Percentiles rank a stretch among this genome's conserved stretches.
These are phyloP conservation scores for Apophysomyces variabilis DNA, from an alignment of 371 early-diverging fungal species.

Conservation along the genomic window DNA sequence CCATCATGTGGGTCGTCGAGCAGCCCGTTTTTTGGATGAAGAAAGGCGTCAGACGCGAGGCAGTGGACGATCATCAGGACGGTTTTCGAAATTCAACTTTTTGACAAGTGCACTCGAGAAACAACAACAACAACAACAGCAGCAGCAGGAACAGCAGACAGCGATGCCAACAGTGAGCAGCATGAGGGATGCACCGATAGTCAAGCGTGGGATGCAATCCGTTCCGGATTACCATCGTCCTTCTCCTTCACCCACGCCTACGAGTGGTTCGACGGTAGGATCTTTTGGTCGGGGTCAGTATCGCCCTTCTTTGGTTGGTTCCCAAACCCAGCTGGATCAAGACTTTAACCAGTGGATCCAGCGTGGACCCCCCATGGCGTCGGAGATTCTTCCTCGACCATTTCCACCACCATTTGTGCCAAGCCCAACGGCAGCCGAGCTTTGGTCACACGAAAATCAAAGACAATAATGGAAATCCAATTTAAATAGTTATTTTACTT, in stretches of 20 bases:
- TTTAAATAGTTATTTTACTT: neutral
- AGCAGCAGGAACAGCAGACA: neutral
- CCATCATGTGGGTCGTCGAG: constrained; percentile 19
- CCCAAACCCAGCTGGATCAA: neutral
- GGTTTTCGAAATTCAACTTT: constrained; percentile 37
- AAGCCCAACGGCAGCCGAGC: neutral
- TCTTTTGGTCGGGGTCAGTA: neutral
- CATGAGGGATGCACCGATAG: neutral
- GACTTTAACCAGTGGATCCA: neutral
- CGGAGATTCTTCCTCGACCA: neutral
- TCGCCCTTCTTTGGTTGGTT: neutral
- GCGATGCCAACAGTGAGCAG: neutral
- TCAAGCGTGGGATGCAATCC: neutral
- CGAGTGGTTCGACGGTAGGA: neutral
- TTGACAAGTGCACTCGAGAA: constrained; percentile 28
- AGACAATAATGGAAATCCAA: neutral
- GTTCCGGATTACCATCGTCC: neutral
- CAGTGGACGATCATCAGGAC: constrained; percentile 14
- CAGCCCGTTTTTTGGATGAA: constrained; percentile 18
- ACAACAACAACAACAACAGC: neutral
- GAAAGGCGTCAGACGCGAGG: constrained; percentile 8
- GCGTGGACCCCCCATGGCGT: constrained; percentile 2
- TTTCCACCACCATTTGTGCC: constrained; percentile 1
- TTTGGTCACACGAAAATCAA: neutral
- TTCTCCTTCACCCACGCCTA: neutral